A percentile compares a stretch with the other conserved stretches of the same genome.
phyloP scores from a whole-genome alignment of 2,329 filamentous ascomycete species.

The Aureobasidium mangrovei region DNA sequence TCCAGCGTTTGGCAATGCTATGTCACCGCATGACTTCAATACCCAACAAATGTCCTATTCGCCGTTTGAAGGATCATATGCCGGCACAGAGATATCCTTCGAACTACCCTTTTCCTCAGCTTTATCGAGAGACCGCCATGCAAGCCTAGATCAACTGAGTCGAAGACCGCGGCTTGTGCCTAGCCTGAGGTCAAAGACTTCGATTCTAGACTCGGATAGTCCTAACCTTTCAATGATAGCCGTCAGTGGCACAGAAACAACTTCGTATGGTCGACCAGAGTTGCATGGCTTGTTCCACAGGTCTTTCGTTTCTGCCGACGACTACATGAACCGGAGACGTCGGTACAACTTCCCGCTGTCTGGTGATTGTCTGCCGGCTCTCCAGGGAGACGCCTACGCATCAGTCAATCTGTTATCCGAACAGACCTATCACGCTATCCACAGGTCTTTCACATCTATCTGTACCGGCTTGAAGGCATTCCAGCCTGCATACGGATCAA shows the following conservation, averaged over 20 bases:
- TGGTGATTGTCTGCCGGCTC: neutral
- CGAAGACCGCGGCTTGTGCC: neutral
- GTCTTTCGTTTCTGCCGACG: neutral
- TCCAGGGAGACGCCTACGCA: slow-evolving; percentile 1
- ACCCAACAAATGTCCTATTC: neutral
- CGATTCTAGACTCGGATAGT: neutral
- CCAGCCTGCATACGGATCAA: slow-evolving; percentile 17
- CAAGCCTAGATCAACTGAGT: neutral
- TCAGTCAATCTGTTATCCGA: slow-evolving; percentile 12
- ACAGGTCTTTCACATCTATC: slow-evolving; percentile 15
- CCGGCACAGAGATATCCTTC: neutral
- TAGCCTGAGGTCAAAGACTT: neutral
- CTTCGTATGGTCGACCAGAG: neutral
- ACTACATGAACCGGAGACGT: slow-evolving; percentile 1
- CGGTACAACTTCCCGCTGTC: slow-evolving; percentile 12
- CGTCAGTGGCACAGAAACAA: neutral
- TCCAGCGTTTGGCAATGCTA: neutral
- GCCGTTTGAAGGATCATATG: slow-evolving; percentile 4
- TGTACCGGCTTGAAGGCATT: slow-evolving; percentile 9
- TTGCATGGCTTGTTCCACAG: neutral
- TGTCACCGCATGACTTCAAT: neutral
- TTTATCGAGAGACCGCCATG: neutral
- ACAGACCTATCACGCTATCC: slow-evolving; percentile 16
- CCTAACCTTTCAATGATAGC: neutral
- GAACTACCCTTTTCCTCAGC: neutral